These are phyloP conservation scores for Ganoderma leucocontextum DNA, from an alignment of 1,284 basidiomycete genomes.

Conservation along the genomic window DNA sequence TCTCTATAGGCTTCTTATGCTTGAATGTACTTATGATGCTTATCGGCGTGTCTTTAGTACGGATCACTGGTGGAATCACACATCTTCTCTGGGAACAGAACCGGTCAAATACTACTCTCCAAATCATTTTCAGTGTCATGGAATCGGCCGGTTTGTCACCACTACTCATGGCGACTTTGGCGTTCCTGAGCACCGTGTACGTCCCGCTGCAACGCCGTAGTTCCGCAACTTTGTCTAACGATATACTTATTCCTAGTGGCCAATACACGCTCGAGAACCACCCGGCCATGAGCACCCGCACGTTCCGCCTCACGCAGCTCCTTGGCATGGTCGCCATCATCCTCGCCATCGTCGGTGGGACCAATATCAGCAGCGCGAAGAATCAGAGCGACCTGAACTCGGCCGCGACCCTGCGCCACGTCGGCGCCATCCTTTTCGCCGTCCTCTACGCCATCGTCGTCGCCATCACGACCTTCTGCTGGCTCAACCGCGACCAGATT, in stretches of 20 bases:
- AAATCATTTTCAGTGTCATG: constrained; percentile 59
- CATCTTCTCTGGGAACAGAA: constrained; percentile 58
- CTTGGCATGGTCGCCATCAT: constrained; percentile 55
- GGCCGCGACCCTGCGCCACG: constrained; percentile 52
- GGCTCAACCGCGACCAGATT: constrained; percentile 54
- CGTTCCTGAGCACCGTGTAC: constrained; percentile 68
- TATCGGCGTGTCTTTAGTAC: constrained; percentile 46
- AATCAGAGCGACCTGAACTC: constrained; percentile 24
- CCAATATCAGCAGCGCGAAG: constrained; percentile 23
- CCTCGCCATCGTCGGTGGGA: constrained; percentile 58
- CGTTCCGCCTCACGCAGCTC: constrained; percentile 40
- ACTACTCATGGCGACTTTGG: constrained; percentile 62
- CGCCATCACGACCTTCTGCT: constrained; percentile 54
- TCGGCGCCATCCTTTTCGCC: constrained; percentile 58
- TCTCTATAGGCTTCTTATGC: neutral
- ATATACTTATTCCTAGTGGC: constrained; percentile 29
- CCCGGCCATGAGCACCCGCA: constrained; percentile 23
- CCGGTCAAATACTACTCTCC: constrained; percentile 50
- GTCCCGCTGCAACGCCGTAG: constrained; percentile 37
- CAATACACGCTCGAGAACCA: constrained; percentile 31
- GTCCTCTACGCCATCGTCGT: constrained; percentile 55
- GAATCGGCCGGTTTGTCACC: constrained; percentile 62
- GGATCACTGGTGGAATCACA: constrained; percentile 63
- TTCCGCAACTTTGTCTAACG: neutral
- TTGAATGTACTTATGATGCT: neutral